Evolutionary conservation across 306 rosid genomes (phyloP).

Genomic region (Cicer cuneatum): DNA sequence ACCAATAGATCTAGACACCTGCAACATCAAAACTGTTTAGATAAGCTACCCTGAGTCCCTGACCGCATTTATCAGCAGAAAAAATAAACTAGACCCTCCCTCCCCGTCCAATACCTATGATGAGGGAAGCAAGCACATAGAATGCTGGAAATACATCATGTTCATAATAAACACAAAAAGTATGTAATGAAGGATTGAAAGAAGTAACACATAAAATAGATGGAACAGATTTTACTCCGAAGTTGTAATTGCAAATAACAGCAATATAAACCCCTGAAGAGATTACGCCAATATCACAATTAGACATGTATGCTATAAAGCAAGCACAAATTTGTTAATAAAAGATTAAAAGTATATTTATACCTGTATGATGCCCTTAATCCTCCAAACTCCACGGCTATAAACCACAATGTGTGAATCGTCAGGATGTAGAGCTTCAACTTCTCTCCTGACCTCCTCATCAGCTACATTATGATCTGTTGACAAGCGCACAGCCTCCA

Average conservation of each 20-base stretch:
- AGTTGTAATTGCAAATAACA: conserved; percentile 1
- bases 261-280: background rate
- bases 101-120: background rate
- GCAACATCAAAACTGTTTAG: conserved; percentile 34
- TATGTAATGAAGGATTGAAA: background rate
- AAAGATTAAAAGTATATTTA: background rate
- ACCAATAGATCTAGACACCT: conserved; percentile 98
- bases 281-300: conserved; percentile 25
- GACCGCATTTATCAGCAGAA: conserved; percentile 26
- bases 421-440: conserved; percentile 92
- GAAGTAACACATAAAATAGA: conserved; percentile 15
- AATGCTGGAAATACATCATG: conserved; percentile 21
- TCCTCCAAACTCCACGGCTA: conserved; percentile 91
- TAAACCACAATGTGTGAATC: conserved; percentile 80
- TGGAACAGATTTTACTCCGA: background rate
- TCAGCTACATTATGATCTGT: conserved; percentile 92
- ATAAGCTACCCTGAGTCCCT: conserved; percentile 35
- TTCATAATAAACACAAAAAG: background rate
- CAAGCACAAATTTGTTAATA: background rate
- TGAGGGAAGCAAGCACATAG: conserved; percentile 19
- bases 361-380: conserved; percentile 99
- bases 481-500: conserved; percentile 82
- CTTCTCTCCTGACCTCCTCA: conserved; percentile 92
- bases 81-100: background rate
- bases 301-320: conserved; percentile 10